Conservation (phyloP, 441 rosid species). For the Populus hybrid region DNA sequence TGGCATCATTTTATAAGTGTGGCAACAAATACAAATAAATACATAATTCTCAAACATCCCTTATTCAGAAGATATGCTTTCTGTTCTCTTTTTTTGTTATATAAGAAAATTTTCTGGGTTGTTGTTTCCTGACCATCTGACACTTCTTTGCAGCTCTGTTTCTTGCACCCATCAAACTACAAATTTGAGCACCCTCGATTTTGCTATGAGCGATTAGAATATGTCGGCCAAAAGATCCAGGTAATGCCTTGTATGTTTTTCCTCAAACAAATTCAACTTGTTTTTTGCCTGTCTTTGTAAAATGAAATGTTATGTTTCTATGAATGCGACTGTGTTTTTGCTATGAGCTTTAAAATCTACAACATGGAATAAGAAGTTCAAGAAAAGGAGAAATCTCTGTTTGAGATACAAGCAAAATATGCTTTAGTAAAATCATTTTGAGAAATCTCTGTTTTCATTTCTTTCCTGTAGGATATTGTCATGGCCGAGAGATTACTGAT, state of each 20-base stretch:
- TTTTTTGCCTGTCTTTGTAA: not conserved
- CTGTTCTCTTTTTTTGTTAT: not conserved
- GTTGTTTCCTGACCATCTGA: conserved; percentile 21
- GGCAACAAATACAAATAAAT: too few species aligned
- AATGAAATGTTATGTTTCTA: not conserved
- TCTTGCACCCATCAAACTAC: conserved; percentile 92
- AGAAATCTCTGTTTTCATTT: not conserved
- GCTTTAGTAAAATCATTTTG: not conserved
- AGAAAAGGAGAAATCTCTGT: not conserved
- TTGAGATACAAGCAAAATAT: not conserved
- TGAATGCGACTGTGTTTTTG: too few species aligned
- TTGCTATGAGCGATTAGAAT: conserved; percentile 82
- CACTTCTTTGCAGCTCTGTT: conserved; percentile 64
- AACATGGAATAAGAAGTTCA: not conserved
- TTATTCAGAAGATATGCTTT: too few species aligned
- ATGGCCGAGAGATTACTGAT: conserved; percentile 88
- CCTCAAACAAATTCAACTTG: not conserved
- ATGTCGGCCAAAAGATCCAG: conserved; percentile 95
- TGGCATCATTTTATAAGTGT: too few species aligned
- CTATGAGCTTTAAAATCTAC: not conserved
- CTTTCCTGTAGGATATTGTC: conserved; percentile 59
- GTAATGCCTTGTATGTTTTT: conserved; percentile 28
- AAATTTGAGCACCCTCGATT: conserved; percentile 94
- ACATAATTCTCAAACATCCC: too few species aligned
- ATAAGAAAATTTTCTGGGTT: not conserved